A percentile compares a stretch with the other conserved stretches of the same genome.
Conservation (phyloP, 345 rosid species). For the Salix exigua region DNA sequence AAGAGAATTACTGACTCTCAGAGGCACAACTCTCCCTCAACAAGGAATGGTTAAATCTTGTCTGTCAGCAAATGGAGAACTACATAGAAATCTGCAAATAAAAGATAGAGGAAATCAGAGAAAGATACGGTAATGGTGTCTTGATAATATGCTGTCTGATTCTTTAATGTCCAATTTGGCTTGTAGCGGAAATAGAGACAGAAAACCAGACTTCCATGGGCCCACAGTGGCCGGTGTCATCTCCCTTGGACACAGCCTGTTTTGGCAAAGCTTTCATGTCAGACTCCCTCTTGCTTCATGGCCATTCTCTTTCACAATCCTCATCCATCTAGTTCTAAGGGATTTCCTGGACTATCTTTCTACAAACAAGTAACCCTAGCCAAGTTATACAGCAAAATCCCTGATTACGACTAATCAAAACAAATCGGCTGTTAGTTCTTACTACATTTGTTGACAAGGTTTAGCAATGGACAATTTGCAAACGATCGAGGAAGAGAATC, state of each 20-base stretch:
- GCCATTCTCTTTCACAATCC: background rate
- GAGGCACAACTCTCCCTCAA: background rate
- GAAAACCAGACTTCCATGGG: constrained; percentile 5
- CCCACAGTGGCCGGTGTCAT: constrained; percentile 23
- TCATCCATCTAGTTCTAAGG: background rate
- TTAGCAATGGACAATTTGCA: too few relatives aligned
- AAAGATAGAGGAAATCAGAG: background rate
- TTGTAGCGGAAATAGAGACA: constrained; percentile 23
- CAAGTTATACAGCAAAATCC: too few relatives aligned
- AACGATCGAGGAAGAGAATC: too few relatives aligned
- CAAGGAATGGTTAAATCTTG: background rate
- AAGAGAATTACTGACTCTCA: background rate
- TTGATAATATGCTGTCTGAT: background rate
- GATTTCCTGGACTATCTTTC: background rate
- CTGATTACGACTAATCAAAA: too few relatives aligned
- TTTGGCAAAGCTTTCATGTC: background rate
- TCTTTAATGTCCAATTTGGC: background rate
- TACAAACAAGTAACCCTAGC: background rate
- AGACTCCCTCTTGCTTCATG: background rate
- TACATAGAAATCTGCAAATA: background rate
- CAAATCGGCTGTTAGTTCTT: too few relatives aligned
- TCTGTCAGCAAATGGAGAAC: background rate
- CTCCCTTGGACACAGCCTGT: constrained; percentile 23
- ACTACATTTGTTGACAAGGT: too few relatives aligned
- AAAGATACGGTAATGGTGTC: too few relatives aligned